phyloP scores from a whole-genome alignment of 768 basidiomycete genomes.

The Steccherinum ochraceum region DNA sequence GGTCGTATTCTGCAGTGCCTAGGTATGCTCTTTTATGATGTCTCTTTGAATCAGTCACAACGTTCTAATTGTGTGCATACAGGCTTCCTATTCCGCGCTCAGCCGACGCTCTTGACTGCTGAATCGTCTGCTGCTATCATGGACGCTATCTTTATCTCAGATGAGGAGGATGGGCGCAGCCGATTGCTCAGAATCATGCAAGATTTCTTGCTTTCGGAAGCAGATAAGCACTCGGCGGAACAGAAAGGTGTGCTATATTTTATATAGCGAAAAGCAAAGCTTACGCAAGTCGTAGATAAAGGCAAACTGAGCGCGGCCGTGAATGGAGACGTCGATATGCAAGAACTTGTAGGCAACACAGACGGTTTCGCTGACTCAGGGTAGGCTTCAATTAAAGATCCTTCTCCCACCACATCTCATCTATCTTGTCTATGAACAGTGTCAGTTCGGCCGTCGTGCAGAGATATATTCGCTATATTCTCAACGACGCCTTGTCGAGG shows the following conservation, averaged over 20 bases:
- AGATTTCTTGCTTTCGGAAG: constrained; percentile 83
- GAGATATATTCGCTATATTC: constrained; percentile 78
- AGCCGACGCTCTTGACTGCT: constrained; percentile 85
- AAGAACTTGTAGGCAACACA: constrained; percentile 90
- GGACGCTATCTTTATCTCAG: constrained; percentile 79
- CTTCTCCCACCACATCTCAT: background rate
- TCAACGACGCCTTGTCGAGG: constrained; percentile 73
- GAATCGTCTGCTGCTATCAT: constrained; percentile 77
- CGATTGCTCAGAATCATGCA: constrained; percentile 84
- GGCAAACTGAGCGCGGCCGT: constrained; percentile 39
- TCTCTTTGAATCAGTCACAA: background rate
- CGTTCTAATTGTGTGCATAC: background rate
- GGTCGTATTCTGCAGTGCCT: constrained; percentile 80
- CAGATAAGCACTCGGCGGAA: constrained; percentile 65
- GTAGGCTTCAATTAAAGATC: constrained; percentile 36
- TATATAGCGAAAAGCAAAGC: no score
- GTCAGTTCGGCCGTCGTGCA: constrained; percentile 94
- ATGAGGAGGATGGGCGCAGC: constrained; percentile 65
- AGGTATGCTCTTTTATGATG: constrained; percentile 40
- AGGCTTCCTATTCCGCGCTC: constrained; percentile 91
- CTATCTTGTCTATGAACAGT: constrained; percentile 31
- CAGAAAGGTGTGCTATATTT: constrained; percentile 44
- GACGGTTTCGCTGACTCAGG: constrained; percentile 96
- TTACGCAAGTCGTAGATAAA: no score
- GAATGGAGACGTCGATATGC: constrained; percentile 67